phyloP scores from a whole-genome alignment of 2,329 filamentous ascomycete genomes.

The Aureobasidium vineae region DNA sequence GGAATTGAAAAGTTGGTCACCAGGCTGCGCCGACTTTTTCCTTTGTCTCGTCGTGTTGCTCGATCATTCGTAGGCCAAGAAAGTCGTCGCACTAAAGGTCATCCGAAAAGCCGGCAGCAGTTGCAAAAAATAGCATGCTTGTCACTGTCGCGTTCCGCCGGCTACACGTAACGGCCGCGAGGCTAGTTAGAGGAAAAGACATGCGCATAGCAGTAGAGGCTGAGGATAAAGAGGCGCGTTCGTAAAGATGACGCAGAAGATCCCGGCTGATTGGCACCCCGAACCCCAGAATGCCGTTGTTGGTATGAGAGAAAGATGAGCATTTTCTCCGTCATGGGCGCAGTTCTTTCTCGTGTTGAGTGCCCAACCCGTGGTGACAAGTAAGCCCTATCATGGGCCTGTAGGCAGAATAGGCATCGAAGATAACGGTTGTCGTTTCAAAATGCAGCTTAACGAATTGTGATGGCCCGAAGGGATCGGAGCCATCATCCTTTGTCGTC shows the following conservation, averaged over 20 bases:
- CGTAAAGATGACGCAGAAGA: conserved; percentile 13
- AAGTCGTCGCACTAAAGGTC: neutral
- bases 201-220: conserved; percentile 3
- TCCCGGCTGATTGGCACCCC: conserved; percentile 6
- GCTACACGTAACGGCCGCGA: conserved; percentile 11
- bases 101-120: neutral
- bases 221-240: neutral
- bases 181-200: neutral
- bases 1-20: neutral
- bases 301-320: conserved; percentile 8
- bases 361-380: neutral
- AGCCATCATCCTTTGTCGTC: neutral
- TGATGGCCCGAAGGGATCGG: neutral
- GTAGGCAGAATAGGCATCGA: neutral
- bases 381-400: neutral
- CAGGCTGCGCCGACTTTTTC: neutral
- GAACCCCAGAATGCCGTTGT: conserved; percentile 7
- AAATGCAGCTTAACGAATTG: neutral
- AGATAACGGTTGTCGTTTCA: conserved; percentile 5
- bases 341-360: neutral
- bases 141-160: neutral
- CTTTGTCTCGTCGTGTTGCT: neutral
- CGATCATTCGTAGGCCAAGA: conserved; percentile 1
- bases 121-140: neutral
- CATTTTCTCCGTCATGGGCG: conserved; percentile 12